Conservation (phyloP, 352 stramenopile species). For the Phytophthora pinifolia region DNA sequence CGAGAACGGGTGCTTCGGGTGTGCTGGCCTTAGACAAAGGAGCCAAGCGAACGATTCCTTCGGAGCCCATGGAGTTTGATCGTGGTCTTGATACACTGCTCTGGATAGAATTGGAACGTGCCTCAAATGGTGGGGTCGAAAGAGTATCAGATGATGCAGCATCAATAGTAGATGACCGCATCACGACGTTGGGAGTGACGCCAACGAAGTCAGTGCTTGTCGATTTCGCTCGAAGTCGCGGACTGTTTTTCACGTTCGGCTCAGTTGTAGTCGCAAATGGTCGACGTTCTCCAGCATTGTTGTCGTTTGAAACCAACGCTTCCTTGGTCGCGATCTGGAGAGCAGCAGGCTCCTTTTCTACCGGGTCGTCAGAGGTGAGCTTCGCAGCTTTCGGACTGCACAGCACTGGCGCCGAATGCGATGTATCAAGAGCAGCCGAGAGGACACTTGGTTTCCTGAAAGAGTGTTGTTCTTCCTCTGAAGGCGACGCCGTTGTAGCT, state of each 20-base stretch:
- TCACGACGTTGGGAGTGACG: neutral
- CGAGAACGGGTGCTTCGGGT: conserved; percentile 7
- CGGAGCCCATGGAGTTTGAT: conserved; percentile 18
- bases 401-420: conserved; percentile 19
- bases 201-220: neutral
- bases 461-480: conserved; percentile 9
- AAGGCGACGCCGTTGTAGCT: neutral
- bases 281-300: neutral
- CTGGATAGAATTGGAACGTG: neutral
- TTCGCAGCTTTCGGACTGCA: conserved; percentile 8
- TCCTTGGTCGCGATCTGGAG: neutral
- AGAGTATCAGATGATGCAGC: neutral
- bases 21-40: conserved; percentile 5
- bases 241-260: neutral
- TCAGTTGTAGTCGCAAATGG: neutral
- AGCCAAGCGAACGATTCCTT: conserved; percentile 6
- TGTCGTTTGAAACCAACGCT: neutral
- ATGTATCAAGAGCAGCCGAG: conserved; percentile 8
- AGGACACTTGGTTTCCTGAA: conserved; percentile 2
- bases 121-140: neutral
- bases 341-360: neutral
- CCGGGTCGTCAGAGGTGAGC: neutral
- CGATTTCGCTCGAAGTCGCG: conserved; percentile 5
- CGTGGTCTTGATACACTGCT: neutral
- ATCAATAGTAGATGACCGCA: neutral